These are phyloP conservation scores for Sclerotinia minor DNA, from an alignment of 2,329 filamentous ascomycete genomes.

Conservation along the genomic window DNA sequence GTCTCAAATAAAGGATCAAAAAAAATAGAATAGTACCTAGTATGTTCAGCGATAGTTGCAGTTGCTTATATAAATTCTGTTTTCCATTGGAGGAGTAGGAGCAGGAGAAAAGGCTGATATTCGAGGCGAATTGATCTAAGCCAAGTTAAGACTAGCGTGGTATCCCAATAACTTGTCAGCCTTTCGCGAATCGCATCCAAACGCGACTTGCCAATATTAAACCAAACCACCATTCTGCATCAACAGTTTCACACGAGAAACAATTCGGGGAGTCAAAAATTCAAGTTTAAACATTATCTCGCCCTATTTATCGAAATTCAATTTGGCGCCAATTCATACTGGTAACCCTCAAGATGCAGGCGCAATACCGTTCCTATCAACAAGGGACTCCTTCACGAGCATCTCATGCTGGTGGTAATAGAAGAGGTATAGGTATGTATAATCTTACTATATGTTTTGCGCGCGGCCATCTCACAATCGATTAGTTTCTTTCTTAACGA, in stretches of 20 bases:
- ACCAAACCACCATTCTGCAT: neutral
- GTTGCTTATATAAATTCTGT: neutral
- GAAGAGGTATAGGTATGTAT: constrained; percentile 43
- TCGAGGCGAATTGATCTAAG: constrained; percentile 1
- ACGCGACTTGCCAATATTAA: neutral
- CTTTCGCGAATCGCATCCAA: constrained; percentile 5
- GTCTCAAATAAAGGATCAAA: constrained; percentile 1
- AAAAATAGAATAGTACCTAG: neutral
- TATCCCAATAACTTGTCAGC: neutral
- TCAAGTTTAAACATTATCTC: constrained; percentile 8
- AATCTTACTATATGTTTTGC: constrained; percentile 25
- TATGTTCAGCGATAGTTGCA: neutral
- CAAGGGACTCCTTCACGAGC: constrained; percentile 35
- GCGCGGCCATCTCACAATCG: constrained; percentile 28
- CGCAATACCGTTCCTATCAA: constrained; percentile 25
- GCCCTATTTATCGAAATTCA: neutral
- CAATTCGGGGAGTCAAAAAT: neutral
- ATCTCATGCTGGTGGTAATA: constrained; percentile 36
- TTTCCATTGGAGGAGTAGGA: no score
- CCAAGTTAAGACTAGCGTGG: constrained; percentile 6
- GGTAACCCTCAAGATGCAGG: constrained; percentile 21
- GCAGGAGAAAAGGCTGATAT: neutral
- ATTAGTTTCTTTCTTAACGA: constrained; percentile 42
- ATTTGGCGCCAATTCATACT: neutral
- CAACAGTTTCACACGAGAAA: neutral